Percentiles rank a stretch among this genome's conserved stretches.
phyloP scores from a whole-genome alignment of 768 basidiomycete species.

The Xanthoconium purpureum region DNA sequence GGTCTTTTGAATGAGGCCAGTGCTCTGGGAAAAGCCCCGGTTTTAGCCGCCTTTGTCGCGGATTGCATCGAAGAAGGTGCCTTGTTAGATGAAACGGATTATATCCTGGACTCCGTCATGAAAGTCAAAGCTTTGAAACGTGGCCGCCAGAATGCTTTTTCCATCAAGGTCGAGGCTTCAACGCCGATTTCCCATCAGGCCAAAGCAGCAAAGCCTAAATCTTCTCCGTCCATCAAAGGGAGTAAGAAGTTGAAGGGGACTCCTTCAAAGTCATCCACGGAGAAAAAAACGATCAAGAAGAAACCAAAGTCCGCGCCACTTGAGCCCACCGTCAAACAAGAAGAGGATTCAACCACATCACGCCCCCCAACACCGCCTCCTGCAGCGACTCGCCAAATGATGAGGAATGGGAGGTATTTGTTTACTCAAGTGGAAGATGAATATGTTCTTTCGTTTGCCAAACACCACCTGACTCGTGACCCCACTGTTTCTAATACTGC shows the following conservation, averaged over 20 bases:
- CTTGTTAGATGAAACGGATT: slow-evolving; percentile 45
- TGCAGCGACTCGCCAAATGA: slow-evolving; percentile 26
- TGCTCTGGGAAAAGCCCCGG: slow-evolving; percentile 40
- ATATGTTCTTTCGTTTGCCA: slow-evolving; percentile 44
- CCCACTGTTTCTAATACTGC: slow-evolving; percentile 38
- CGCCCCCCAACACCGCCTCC: slow-evolving; percentile 49
- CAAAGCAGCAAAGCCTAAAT: slow-evolving; percentile 5
- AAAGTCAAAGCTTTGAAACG: slow-evolving; percentile 24
- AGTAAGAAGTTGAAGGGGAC: slow-evolving; percentile 1
- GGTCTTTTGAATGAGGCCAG: slow-evolving; percentile 41
- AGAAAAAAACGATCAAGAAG: background rate
- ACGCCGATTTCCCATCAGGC: background rate
- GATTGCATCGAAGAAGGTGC: slow-evolving; percentile 46
- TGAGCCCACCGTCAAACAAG: background rate
- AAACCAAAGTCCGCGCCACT: background rate
- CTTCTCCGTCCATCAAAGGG: slow-evolving; percentile 3
- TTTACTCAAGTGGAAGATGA: slow-evolving; percentile 53
- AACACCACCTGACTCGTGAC: slow-evolving; percentile 47
- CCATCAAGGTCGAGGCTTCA: slow-evolving; percentile 12
- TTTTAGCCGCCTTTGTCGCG: slow-evolving; percentile 51
- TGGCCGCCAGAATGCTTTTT: slow-evolving; percentile 19
- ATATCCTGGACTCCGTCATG: slow-evolving; percentile 37
- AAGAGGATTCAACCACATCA: slow-evolving; percentile 2
- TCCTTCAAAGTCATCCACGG: slow-evolving; percentile 6
- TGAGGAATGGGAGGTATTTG: slow-evolving; percentile 33